Evolutionary conservation across 768 basidiomycete species (phyloP), one percentile per base, ranked within the genome.

Genomic region (Grammothele lineata): DNA sequence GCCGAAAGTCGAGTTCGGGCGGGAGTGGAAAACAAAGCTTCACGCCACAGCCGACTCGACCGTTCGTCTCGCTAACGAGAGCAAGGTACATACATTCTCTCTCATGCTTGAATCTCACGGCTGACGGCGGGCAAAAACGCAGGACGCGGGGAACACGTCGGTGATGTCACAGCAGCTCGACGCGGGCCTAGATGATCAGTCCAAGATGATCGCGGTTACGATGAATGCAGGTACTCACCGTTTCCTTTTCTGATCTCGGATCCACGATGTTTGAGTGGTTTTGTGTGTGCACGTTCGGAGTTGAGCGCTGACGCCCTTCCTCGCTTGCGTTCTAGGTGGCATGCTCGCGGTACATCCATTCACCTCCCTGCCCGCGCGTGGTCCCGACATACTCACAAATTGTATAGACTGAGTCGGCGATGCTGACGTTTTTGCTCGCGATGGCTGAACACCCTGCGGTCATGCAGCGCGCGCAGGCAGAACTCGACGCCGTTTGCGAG

Each of bases 381-480:
- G n/a, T n/a, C n/a, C n/a, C n/a, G n/a, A n/a, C n/a, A n/a, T n/a
- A n/a, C n/a, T n/a, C n/a, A n/a, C n/a, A n/a, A n/a, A n/a, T n/a
- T n/a, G n/a, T n/a, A 25, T 32, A 56, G 56, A 51, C 50, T 19
- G 53, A 50, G 37, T 51, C 50, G 3, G 53, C 56, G 33, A 50
- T 50, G 38, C 42, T 47, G 9, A 56, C 50, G 27, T 59, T 59
- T 43, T 33, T 55, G 34, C 47, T 54, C 44, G 47, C 47, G 34
- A 58, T 59, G 57, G 47, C 53, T 2, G 41, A 44, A 26, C 37
- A 47, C 48, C 58, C 58, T 5, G 47, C 54, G 6, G 27, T 54
- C n/a, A 55, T 56, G 38, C 37, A 25, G 42, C 44, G 48, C 40
- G 54, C 54, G 9, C 58, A 59, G 46, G 49, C 40, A n/a, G 55